Conservation (phyloP, 2,329 filamentous ascomycete species). For the Fusarium tuaranense region DNA sequence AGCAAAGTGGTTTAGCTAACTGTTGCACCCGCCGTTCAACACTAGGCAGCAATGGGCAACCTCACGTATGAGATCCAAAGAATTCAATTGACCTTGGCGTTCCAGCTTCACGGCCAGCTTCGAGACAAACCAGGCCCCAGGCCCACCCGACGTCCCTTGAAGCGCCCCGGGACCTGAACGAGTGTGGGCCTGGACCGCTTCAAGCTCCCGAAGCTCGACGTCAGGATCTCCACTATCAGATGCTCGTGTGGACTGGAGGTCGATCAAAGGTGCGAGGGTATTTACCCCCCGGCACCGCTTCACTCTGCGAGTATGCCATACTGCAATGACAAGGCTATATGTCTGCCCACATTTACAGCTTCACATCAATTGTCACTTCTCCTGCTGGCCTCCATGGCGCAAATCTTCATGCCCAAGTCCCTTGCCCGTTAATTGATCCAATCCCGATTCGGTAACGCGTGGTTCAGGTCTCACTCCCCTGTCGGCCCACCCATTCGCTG, state of each 20-base stretch:
- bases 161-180: background rate
- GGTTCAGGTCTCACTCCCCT: conserved; percentile 25
- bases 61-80: background rate
- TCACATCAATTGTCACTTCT: background rate
- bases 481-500: conserved; percentile 3
- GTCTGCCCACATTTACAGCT: background rate
- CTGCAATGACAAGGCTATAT: background rate
- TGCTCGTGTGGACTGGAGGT: background rate
- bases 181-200: background rate
- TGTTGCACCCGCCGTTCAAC: background rate
- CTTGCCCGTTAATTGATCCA: background rate
- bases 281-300: background rate
- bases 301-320: background rate
- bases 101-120: background rate
- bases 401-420: background rate
- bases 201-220: conserved; percentile 4
- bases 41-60: background rate
- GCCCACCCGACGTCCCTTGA: background rate
- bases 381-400: background rate
- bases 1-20: background rate
- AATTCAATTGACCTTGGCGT: conserved; percentile 6
- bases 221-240: conserved; percentile 12
- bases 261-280: background rate
- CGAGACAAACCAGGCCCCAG: background rate
- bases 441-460: conserved; percentile 17